Percentiles rank a stretch among this genome's conserved stretches.
phyloP scores from a whole-genome alignment of 2,329 filamentous ascomycete genomes.

The Penicillium decumbens region DNA sequence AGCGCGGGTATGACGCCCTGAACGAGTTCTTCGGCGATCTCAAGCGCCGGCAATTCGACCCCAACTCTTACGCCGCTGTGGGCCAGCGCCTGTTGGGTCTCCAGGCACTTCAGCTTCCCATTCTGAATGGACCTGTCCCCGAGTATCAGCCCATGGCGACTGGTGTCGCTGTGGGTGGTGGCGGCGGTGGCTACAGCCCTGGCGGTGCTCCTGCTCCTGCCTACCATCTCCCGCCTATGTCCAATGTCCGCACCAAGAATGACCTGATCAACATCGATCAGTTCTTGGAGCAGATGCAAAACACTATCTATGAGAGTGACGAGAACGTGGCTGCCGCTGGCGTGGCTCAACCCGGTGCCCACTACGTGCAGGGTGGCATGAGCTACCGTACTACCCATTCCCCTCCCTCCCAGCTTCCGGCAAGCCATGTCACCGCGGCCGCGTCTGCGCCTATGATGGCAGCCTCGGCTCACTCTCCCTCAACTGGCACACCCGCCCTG shows the following conservation, averaged over 20 bases:
- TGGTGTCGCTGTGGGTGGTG: conserved; percentile 53
- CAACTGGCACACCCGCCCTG: conserved; percentile 56
- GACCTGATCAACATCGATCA: conserved; percentile 92
- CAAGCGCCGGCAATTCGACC: conserved; percentile 87
- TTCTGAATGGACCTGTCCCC: conserved; percentile 53
- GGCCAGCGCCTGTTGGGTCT: conserved; percentile 81
- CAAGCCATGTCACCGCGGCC: conserved; percentile 39
- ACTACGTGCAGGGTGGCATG: conserved; percentile 55
- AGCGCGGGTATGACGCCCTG: conserved; percentile 79
- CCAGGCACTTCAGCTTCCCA: conserved; percentile 62
- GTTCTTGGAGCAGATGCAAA: conserved; percentile 92
- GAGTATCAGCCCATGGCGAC: conserved; percentile 52
- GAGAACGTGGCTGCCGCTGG: conserved; percentile 74
- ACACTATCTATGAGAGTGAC: conserved; percentile 90
- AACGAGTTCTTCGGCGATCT: conserved; percentile 92
- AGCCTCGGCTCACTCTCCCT: conserved; percentile 43
- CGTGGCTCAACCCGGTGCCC: conserved; percentile 67
- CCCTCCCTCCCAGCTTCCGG: conserved; percentile 45
- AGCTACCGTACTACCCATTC: conserved; percentile 56
- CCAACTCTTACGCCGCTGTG: conserved; percentile 83
- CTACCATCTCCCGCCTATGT: conserved; percentile 83
- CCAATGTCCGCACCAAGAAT: conserved; percentile 84
- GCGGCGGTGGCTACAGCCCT: conserved; percentile 50
- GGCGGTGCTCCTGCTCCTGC: conserved; percentile 64
- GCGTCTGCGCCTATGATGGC: conserved; percentile 40